A percentile compares a stretch with the other conserved stretches of the same genome.
Conservation (phyloP, 2,329 filamentous ascomycete species). For the Colletotrichum sp. region DNA sequence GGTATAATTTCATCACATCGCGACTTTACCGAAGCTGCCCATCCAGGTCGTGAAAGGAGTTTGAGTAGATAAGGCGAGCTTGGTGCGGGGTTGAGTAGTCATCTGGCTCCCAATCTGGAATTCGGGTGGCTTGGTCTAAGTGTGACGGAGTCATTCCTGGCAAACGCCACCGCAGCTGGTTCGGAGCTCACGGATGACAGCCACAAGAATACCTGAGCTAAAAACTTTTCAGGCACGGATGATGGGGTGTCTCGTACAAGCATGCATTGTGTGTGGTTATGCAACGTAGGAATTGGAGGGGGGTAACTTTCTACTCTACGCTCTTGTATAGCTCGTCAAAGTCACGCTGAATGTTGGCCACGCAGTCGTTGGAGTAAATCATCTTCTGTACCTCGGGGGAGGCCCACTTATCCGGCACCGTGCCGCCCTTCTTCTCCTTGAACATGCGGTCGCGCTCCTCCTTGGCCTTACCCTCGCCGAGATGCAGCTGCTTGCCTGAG, state of each 20-base stretch:
- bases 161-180: background rate
- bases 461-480: slow-evolving; percentile 61
- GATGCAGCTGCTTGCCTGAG: slow-evolving; percentile 58
- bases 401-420: slow-evolving; percentile 71
- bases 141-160: background rate
- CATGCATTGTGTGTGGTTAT: background rate
- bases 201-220: background rate
- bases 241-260: background rate
- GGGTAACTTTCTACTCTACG: slow-evolving; percentile 19
- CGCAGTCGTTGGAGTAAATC: slow-evolving; percentile 69
- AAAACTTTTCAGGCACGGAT: background rate
- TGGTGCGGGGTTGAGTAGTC: background rate
- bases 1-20: slow-evolving; percentile 14
- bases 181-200: slow-evolving; percentile 12
- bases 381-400: slow-evolving; percentile 71
- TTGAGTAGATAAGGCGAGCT: background rate
- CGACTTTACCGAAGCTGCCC: background rate
- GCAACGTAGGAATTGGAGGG: background rate
- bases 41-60: background rate
- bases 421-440: slow-evolving; percentile 53
- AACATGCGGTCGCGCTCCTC: slow-evolving; percentile 64
- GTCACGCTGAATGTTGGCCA: slow-evolving; percentile 54
- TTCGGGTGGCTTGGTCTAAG: background rate
- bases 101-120: background rate
- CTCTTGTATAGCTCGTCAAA: slow-evolving; percentile 52